Evolutionary conservation across 116 monocot genomes (phyloP).

Genomic region (Posidonia oceanica): DNA sequence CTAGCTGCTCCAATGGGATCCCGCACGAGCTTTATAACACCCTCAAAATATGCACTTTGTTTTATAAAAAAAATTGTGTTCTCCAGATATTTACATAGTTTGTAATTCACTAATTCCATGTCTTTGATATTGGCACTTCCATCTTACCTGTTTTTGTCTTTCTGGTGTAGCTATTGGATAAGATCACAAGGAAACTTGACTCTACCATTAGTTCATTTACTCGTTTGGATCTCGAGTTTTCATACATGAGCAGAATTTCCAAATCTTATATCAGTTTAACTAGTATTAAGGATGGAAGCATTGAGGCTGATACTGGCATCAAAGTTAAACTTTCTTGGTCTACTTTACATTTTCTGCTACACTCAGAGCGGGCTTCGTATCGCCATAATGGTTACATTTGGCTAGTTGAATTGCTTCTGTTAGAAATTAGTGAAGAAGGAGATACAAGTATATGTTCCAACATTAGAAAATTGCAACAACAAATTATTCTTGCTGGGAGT

Average conservation of each 20-base stretch:
- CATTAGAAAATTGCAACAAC: conserved; percentile 52
- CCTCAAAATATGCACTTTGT: too few species aligned
- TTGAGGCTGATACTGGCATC: conserved; percentile 22
- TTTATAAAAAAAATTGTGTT: background rate
- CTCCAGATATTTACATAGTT: background rate
- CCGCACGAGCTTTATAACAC: too few species aligned
- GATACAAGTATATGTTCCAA: conserved; percentile 52
- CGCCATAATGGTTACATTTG: conserved; percentile 93
- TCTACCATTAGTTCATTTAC: conserved; percentile 47
- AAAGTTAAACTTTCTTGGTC: conserved; percentile 68
- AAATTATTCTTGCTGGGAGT: conserved; percentile 59
- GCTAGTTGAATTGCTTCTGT: conserved; percentile 79
- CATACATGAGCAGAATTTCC: conserved; percentile 53
- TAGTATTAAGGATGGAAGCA: conserved; percentile 39
- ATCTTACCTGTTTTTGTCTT: background rate
- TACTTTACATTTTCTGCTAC: conserved; percentile 88
- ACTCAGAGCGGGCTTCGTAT: conserved; percentile 61
- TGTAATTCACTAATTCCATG: background rate
- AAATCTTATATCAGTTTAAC: conserved; percentile 46
- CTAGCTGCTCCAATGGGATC: too few species aligned
- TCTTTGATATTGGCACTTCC: background rate
- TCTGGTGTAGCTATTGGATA: conserved; percentile 62
- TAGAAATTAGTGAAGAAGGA: conserved; percentile 49
- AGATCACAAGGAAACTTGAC: conserved; percentile 61
- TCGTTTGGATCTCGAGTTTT: conserved; percentile 61